phyloP scores from a whole-genome alignment of 495 filamentous ascomycete species.

The Annulohypoxylon nitens region DNA sequence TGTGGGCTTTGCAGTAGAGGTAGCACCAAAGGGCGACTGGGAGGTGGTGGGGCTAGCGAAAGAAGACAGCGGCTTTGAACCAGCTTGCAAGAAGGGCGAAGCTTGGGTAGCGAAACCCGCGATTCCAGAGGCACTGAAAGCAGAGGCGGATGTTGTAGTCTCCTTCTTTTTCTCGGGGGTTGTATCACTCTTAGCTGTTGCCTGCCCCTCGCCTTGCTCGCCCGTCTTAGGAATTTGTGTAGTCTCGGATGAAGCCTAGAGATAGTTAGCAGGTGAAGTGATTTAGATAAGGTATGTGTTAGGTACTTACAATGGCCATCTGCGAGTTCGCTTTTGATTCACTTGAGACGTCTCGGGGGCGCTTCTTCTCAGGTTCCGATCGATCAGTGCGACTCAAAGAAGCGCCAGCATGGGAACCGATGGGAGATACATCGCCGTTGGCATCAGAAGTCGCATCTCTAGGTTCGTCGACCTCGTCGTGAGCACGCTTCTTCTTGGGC shows the following conservation, averaged over 20 bases:
- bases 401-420: conserved; percentile 46
- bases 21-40: conserved; percentile 35
- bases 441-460: conserved; percentile 50
- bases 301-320: conserved; percentile 21
- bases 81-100: conserved; percentile 52
- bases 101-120: conserved; percentile 47
- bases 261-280: conserved; percentile 5
- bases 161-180: conserved; percentile 22
- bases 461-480: conserved; percentile 63
- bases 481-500: conserved; percentile 70
- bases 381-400: conserved; percentile 57
- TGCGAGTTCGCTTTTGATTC: conserved; percentile 37
- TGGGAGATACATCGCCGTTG: conserved; percentile 55
- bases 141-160: conserved; percentile 39
- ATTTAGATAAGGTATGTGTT: neutral
- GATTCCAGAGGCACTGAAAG: conserved; percentile 49
- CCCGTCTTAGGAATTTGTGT: conserved; percentile 8
- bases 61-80: conserved; percentile 51
- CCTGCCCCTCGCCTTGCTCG: conserved; percentile 29
- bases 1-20: conserved; percentile 17
- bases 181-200: neutral
- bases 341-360: conserved; percentile 59
- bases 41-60: conserved; percentile 54
- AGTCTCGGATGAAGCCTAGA: conserved; percentile 18
- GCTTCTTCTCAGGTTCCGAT: conserved; percentile 69